Conservation (phyloP, 371 early-diverging fungal species). For the Mucor velutinosus region DNA sequence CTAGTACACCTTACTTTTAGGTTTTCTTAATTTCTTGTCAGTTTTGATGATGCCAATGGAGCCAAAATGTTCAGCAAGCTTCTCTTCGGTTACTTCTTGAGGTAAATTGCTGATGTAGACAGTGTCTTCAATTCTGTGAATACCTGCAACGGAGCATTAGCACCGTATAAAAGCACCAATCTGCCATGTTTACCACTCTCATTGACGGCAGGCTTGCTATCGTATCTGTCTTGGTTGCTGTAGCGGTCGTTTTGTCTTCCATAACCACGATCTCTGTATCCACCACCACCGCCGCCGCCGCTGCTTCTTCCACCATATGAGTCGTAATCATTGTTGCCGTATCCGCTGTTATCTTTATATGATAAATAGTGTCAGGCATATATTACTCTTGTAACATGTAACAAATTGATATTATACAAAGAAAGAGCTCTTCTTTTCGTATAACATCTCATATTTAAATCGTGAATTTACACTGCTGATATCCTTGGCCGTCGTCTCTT, state of each 20-base stretch:
- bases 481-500: slow-evolving; percentile 21
- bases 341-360: slow-evolving; percentile 13
- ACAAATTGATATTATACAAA: not conserved
- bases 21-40: slow-evolving; percentile 62
- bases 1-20: slow-evolving; percentile 51
- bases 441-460: not conserved
- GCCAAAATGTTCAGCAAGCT: slow-evolving; percentile 63
- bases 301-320: slow-evolving; percentile 2
- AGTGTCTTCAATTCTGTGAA: slow-evolving; percentile 62
- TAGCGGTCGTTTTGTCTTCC: slow-evolving; percentile 13
- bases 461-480: slow-evolving; percentile 21
- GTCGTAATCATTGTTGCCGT: slow-evolving; percentile 2
- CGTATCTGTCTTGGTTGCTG: slow-evolving; percentile 8
- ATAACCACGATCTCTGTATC: slow-evolving; percentile 18
- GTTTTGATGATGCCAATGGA: slow-evolving; percentile 74
- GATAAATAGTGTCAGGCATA: slow-evolving; percentile 2
- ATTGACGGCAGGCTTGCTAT: slow-evolving; percentile 6
- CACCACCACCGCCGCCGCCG: slow-evolving; percentile 7
- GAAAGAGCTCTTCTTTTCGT: not conserved
- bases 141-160: slow-evolving; percentile 14
- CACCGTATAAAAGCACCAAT: not conserved
- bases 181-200: slow-evolving; percentile 12
- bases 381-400: not conserved
- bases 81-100: slow-evolving; percentile 61
- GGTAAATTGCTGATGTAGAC: slow-evolving; percentile 67